Conservation (phyloP, 2,329 filamentous ascomycete species). For the Curvularia hawaiiensis region DNA sequence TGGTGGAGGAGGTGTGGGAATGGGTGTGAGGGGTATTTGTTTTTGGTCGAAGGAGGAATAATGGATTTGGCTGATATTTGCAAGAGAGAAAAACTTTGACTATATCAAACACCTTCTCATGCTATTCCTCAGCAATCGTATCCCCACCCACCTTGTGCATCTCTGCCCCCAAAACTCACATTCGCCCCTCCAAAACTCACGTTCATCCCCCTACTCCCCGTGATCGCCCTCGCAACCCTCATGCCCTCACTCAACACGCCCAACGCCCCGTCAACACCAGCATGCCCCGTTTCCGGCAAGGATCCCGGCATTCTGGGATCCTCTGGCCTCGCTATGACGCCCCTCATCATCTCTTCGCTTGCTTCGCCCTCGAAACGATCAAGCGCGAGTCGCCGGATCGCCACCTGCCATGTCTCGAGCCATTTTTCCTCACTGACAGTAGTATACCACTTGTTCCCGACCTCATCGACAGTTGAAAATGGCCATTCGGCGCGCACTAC, state of each 20-base stretch:
- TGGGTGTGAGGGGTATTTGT: slow-evolving; percentile 19
- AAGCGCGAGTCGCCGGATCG: slow-evolving; percentile 65
- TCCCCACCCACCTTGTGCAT: slow-evolving; percentile 41
- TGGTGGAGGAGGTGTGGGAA: slow-evolving; percentile 45
- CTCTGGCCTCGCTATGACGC: slow-evolving; percentile 41
- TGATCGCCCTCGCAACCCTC: slow-evolving; percentile 37
- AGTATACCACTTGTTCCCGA: slow-evolving; percentile 56
- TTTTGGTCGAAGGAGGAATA: background rate
- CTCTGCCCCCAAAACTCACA: slow-evolving; percentile 17
- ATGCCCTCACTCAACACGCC: slow-evolving; percentile 43
- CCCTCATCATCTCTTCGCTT: slow-evolving; percentile 51
- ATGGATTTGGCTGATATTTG: background rate
- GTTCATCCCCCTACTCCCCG: slow-evolving; percentile 16
- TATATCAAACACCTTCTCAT: background rate
- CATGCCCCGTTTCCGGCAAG: slow-evolving; percentile 32
- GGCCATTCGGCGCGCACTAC: slow-evolving; percentile 67
- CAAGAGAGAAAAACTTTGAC: background rate
- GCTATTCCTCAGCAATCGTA: slow-evolving; percentile 29
- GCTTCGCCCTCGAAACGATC: slow-evolving; percentile 62
- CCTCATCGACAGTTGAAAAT: slow-evolving; percentile 51
- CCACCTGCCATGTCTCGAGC: slow-evolving; percentile 66
- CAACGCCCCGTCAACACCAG: slow-evolving; percentile 39
- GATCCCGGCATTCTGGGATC: slow-evolving; percentile 52
- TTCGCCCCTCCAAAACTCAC: slow-evolving; percentile 18
- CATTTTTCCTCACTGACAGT: slow-evolving; percentile 59